A percentile compares a stretch with the other conserved stretches of the same genome.
phyloP scores from a whole-genome alignment of 176 grass and related monocot genomes.

The Otatea glauca region DNA sequence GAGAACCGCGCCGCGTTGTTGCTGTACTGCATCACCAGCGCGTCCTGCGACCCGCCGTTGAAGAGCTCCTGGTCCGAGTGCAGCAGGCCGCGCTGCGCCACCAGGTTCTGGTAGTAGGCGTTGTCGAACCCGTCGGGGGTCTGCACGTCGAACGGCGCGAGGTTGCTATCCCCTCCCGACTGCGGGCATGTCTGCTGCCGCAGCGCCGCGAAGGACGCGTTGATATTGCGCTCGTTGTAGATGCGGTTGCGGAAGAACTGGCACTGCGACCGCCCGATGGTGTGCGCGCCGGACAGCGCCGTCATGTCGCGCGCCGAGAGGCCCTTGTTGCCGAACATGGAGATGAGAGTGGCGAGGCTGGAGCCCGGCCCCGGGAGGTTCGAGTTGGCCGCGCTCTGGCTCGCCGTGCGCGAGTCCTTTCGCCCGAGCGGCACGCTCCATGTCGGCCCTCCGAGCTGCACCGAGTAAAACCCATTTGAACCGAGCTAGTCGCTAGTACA shows the following conservation, averaged over 20 bases:
- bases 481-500: not conserved
- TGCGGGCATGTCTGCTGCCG: conserved; percentile 64
- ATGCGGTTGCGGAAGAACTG: conserved; percentile 57
- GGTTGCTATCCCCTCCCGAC: conserved; percentile 43
- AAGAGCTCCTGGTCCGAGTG: conserved; percentile 79
- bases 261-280: conserved; percentile 65
- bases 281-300: conserved; percentile 78
- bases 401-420: conserved; percentile 58
- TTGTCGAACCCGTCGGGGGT: conserved; percentile 69
- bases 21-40: conserved; percentile 54
- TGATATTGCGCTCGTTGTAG: conserved; percentile 54
- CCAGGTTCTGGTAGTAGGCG: conserved; percentile 61
- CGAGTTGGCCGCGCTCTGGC: conserved; percentile 65
- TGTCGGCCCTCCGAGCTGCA: conserved; percentile 63
- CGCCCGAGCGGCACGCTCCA: conserved; percentile 72
- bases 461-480: not conserved
- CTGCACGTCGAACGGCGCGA: conserved; percentile 60
- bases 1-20: conserved; percentile 38
- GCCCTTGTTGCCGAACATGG: conserved; percentile 59
- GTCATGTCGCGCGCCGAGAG: conserved; percentile 67
- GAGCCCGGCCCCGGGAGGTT: conserved; percentile 57
- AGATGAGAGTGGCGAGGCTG: conserved; percentile 51
- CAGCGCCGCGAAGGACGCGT: conserved; percentile 54
- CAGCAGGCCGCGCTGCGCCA: conserved; percentile 40
- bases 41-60: conserved; percentile 66